Base-by-base conservation (phyloP, 2,329 filamentous ascomycete species). In the Colletotrichum sp. region DNA sequence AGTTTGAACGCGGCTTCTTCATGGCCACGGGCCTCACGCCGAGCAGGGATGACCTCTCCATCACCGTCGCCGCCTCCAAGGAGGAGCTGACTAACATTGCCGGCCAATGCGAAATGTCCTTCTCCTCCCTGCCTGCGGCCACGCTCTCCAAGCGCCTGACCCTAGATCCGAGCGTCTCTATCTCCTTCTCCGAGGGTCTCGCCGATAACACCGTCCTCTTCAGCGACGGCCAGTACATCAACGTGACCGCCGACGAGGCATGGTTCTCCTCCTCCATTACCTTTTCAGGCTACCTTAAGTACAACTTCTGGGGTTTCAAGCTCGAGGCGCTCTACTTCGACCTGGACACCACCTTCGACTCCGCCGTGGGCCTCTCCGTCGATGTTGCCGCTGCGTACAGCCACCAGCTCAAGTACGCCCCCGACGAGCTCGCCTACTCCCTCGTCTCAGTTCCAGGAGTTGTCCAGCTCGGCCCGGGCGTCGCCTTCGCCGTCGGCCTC, bases 261-360 rank as follows among this genome's bases (percentile, higher is more conserved):
- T 76, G 79, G 62, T 81, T 88, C 69, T 80, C 80, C 22, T 81
- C 83, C 28, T 80, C 80, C 22, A 80, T 86, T 52, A 84, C 84
- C 16, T 84, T 88, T 60, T 87, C 86, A 2, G 86, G 86, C 39
- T 83, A 84, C 73, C 80, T 88, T n/a, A 80, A 82, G 65, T 87
- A 86, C 79, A 84, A 83, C 76, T 83, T 87, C 76, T 79, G 81
- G 62, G 75, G 76, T n/a, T 79, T 80, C 55, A 79, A 81, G 55
- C 78, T 86, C 7, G 78, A 85, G 58, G 78, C 80, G 30, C 81
- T 88, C 7, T 85, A 84, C 78, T 85, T 88, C 60, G 86, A 88
- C 75, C 81, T 88, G 75, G 85, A 87, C 68, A 81, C 85, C 27
- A 78, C 79, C 27, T 81, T 87, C 68, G 81, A 80, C 18, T 83